Evolutionary conservation across 1,139 yeast genomes (phyloP), one percentile per base, ranked within the genome.

Genomic region (Kluyveromyces sp.): DNA sequence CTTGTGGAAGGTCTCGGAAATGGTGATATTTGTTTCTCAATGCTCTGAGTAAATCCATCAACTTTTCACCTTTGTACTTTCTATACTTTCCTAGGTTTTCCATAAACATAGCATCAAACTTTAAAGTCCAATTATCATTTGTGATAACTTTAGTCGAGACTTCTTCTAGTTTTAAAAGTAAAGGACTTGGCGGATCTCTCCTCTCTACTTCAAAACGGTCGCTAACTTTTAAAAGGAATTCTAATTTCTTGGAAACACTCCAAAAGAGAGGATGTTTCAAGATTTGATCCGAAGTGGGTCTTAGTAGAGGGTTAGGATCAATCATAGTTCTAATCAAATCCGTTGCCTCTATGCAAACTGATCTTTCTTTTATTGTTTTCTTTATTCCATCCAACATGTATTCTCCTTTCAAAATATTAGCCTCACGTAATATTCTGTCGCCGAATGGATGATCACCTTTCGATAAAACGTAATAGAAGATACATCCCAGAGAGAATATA

Each of bases 361-460:
- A 59, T 35, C 56, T 53, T 34, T 58, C 58, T 3, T 44, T 51
- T 26, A 63, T 46, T 3, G 56, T 50, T 25, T 53, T 53, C 21
- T 63, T 67, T 6, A 76, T 54, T 8, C 60, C 71, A 6, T 76
- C 73, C 39, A 90, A 66, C 48, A 76, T 72, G 60, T 71, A 83
- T n/a, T 75, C 74, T 25, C 84, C 86, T 55, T 79, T 84, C 50
- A 89, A 81, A 35, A 92, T 90, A 60, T 92, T 89, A 21, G 85
- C 94, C 60, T 92, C 97, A 44, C 98, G 74, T 57, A 83, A 66
- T 56, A 87, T 89, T 46, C 88, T 72, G 58, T 86, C 95, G 8
- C 98, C 98, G 69, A 87, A 92, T 3, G 98, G 98, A 69, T 92
- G 98, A n/a, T 67, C 64, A 0, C 99, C 98, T 10, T 78, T 78